Percentiles rank a stretch among this genome's conserved stretches.
Evolutionary conservation across 2,329 filamentous ascomycete genomes (phyloP).

Genomic region (Aureobasidium mangrovei): DNA sequence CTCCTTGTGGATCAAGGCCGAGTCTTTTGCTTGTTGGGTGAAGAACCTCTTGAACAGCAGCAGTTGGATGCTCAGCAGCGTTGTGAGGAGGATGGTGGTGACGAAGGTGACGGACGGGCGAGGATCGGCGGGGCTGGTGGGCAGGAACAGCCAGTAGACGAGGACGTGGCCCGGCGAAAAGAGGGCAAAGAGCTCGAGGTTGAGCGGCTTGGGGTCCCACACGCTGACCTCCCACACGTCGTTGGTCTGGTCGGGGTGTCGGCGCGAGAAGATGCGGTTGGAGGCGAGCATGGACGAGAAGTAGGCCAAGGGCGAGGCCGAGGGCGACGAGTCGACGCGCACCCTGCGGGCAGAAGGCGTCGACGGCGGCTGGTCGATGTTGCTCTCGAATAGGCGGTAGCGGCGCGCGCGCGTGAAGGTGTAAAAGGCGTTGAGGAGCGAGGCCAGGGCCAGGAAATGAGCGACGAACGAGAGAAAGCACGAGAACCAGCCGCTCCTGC

Average conservation of each 20-base stretch:
- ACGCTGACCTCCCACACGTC: conserved; percentile 94
- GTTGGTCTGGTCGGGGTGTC: conserved; percentile 69
- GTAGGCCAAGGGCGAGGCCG: conserved; percentile 69
- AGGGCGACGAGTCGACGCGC: conserved; percentile 74
- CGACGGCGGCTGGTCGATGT: conserved; percentile 63
- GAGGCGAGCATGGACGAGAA: conserved; percentile 57
- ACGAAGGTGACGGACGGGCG: conserved; percentile 79
- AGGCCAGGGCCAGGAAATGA: conserved; percentile 58
- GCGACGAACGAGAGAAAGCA: conserved; percentile 50
- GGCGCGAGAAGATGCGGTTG: conserved; percentile 68
- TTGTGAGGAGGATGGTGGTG: conserved; percentile 68
- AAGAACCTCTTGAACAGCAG: conserved; percentile 65
- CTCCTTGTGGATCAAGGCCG: conserved; percentile 75
- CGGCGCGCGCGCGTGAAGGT: conserved; percentile 72
- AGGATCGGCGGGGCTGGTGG: conserved; percentile 64
- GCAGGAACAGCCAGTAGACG: conserved; percentile 81
- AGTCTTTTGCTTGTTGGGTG: conserved; percentile 77
- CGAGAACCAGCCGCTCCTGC: conserved; percentile 53
- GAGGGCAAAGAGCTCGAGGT: conserved; percentile 71
- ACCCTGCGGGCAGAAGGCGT: conserved; percentile 87
- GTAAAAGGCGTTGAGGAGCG: conserved; percentile 69
- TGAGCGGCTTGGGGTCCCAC: conserved; percentile 87
- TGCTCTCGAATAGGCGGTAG: conserved; percentile 85
- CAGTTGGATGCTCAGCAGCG: conserved; percentile 68
- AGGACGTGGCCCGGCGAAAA: conserved; percentile 93